Evolutionary conservation across 2,329 filamentous ascomycete genomes (phyloP).

Genomic region (Aspergillus ibericus): DNA sequence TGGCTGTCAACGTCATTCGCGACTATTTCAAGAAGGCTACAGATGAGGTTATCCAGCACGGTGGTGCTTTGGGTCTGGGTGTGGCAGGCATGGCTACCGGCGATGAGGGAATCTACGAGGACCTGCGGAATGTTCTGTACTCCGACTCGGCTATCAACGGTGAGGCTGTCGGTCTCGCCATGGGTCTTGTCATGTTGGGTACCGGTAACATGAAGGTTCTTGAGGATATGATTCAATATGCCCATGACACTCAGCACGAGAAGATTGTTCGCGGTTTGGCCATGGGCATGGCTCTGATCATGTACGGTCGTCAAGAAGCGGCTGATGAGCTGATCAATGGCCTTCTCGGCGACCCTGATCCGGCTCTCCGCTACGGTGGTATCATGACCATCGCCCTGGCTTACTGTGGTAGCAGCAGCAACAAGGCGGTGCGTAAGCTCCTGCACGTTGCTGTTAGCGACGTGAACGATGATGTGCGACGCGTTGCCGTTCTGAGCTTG

Average conservation of each 20-base stretch:
- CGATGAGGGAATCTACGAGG: constrained; percentile 85
- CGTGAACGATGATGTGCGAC: constrained; percentile 94
- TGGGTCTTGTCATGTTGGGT: constrained; percentile 97
- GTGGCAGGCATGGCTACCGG: constrained; percentile 98
- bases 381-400: constrained; percentile 98
- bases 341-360: constrained; percentile 88
- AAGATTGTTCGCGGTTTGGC: constrained; percentile 97
- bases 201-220: constrained; percentile 93
- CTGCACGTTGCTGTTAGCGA: constrained; percentile 96
- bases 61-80: constrained; percentile 89
- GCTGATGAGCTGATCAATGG: constrained; percentile 94
- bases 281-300: constrained; percentile 95
- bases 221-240: constrained; percentile 96
- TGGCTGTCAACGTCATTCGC: constrained; percentile 60
- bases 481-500: constrained; percentile 94
- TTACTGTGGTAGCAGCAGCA: constrained; percentile 96
- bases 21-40: constrained; percentile 52
- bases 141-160: constrained; percentile 94
- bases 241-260: constrained; percentile 96
- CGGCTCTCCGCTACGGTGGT: constrained; percentile 90
- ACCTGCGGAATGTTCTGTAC: constrained; percentile 84
- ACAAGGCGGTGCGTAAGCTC: constrained; percentile 95
- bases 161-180: constrained; percentile 90
- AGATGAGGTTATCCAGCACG: constrained; percentile 88
- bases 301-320: constrained; percentile 93